Evolutionary conservation across 495 filamentous ascomycete genomes (phyloP), one percentile per base, ranked within the genome.

Genomic region (Hamigera avellanea): DNA sequence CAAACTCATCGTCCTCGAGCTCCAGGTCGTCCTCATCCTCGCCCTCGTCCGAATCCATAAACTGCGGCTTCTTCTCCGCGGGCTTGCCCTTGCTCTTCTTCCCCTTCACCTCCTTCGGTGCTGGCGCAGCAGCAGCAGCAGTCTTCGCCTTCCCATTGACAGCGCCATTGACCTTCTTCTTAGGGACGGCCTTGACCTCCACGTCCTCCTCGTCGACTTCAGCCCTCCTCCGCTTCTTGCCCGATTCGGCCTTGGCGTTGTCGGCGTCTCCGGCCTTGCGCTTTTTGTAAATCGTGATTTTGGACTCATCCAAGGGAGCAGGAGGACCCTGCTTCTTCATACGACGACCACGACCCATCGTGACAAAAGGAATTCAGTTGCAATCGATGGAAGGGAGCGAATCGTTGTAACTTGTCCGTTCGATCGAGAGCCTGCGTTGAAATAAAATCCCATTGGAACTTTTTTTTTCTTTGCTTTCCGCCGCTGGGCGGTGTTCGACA

Each of bases 271-370:
- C 74, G 26, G 72, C 75, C 60, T 93, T 93, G 52, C 84, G 69
- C 69, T 94, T 80, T 50, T 71, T 84, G 38, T 79, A 54, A 35
- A 76, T 76, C 21, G 78, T 70, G 42, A 83, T 76, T 48, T 80
- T 81, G 17, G 74, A 77, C 56, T 94, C 86, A 46, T 89, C 81
- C 40, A 95, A 73, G 19, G 78, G 71, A 40, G 77, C 72, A 19
- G 93, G 93, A 42, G 82, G 73, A 25, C 86, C 93, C 68, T 98
- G 91, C 63, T 96, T 95, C 56, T 83, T 79, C 80, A 95, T 89
- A 44, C 91, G 86, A 49, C 86, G 83, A 44, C 86, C 83, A 40
- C 73, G 67, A 62, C 88, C 88, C 88, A 95, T 95, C 55, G 57
- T 77, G 54, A 54, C 37, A 37, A 34, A 15, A 18, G 41, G 40